phyloP scores from a whole-genome alignment of 345 rosid genomes.

The Dipteronia dyeriana region DNA sequence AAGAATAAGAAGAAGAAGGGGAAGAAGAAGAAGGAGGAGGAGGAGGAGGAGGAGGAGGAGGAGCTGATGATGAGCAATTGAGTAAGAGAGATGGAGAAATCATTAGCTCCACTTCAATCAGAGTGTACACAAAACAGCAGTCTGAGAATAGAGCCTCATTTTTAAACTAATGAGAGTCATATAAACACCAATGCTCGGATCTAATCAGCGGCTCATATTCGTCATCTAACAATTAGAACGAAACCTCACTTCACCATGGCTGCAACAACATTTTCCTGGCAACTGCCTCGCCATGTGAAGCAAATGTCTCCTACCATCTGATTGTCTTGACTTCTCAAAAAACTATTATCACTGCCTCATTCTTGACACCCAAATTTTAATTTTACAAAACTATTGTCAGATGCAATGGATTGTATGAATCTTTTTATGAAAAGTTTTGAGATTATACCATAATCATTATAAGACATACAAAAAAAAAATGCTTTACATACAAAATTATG shows the following conservation, averaged over 20 bases:
- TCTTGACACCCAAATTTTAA: not conserved
- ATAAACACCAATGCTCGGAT: no score
- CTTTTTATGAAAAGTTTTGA: no score
- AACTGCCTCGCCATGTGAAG: constrained; percentile 6
- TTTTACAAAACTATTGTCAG: no score
- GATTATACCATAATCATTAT: not conserved
- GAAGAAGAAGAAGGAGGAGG: no score
- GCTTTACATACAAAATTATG: no score
- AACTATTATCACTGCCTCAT: constrained; percentile 13
- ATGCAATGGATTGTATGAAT: no score
- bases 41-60: no score
- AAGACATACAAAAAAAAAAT: no score
- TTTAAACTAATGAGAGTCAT: not conserved
- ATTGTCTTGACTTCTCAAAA: not conserved
- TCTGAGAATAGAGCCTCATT: not conserved
- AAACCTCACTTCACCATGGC: constrained; percentile 4
- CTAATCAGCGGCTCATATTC: constrained; percentile 12
- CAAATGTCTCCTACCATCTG: not conserved
- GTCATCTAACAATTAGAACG: not conserved
- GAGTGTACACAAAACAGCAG: not conserved
- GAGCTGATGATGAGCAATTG: no score
- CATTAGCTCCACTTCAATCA: not conserved
- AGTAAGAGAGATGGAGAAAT: not conserved
- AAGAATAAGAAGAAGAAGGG: no score
- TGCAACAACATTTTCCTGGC: not conserved